Conservation (phyloP, 1,139 yeast genomes). For the Debaryomyces robertsiae region DNA sequence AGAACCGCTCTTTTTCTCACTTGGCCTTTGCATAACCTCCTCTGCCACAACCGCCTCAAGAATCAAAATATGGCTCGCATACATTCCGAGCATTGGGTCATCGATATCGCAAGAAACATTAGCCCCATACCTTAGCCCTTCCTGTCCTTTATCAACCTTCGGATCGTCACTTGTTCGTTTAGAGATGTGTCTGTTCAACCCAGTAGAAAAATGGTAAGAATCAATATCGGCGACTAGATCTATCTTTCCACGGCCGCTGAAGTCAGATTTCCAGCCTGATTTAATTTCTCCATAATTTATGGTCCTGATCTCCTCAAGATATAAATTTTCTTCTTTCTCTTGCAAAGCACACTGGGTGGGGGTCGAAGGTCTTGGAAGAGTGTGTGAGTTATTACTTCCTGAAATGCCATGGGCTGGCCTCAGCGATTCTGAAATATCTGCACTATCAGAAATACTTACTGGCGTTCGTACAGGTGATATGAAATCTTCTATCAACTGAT, state of each 20-base stretch:
- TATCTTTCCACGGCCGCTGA: conserved; percentile 69
- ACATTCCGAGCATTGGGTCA: conserved; percentile 79
- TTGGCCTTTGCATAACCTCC: conserved; percentile 57
- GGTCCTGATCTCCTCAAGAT: conserved; percentile 71
- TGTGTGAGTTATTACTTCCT: background rate
- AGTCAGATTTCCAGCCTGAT: conserved; percentile 95
- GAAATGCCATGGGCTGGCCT: background rate
- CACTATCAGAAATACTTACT: background rate
- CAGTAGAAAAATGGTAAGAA: conserved; percentile 60
- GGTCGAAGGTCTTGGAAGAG: background rate
- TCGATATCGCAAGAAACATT: conserved; percentile 78
- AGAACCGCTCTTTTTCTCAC: conserved; percentile 14
- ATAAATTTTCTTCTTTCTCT: conserved; percentile 38
- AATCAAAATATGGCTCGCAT: conserved; percentile 71
- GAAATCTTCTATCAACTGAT: conserved; percentile 37
- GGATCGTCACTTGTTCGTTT: conserved; percentile 31
- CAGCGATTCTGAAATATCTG: background rate
- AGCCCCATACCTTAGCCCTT: conserved; percentile 46
- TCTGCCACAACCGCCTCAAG: conserved; percentile 94
- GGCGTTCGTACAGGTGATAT: conserved; percentile 5
- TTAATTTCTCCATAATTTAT: conserved; percentile 79
- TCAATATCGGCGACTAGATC: conserved; percentile 74
- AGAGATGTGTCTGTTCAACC: conserved; percentile 36
- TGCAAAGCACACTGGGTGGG: background rate
- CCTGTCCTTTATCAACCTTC: conserved; percentile 27